Evolutionary conservation across 2,329 filamentous ascomycete species (phyloP).

Genomic region (Aspergillus oerlinghausenensis): DNA sequence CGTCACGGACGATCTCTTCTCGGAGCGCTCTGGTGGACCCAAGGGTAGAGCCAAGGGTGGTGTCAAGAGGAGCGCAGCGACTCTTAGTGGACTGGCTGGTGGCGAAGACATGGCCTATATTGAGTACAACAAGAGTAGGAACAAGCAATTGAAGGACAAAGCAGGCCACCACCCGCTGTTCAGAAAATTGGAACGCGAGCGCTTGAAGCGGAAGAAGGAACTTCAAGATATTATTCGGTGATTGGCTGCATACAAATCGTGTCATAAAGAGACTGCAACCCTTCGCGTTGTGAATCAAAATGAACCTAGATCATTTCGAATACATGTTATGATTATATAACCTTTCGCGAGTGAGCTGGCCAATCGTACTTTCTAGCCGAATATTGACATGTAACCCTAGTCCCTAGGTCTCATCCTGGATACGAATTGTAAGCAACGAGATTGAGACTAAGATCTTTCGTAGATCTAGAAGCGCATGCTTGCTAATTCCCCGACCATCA

Average conservation of each 20-base stretch:
- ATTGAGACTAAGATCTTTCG: neutral
- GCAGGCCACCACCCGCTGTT: conserved; percentile 58
- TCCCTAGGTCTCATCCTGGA: neutral
- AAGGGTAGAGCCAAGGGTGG: conserved; percentile 49
- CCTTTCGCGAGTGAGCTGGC: neutral
- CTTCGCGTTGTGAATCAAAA: neutral
- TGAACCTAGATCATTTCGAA: neutral
- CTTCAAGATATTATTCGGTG: conserved; percentile 27
- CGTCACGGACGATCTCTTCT: conserved; percentile 64
- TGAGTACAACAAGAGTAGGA: conserved; percentile 71
- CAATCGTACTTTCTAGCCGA: neutral
- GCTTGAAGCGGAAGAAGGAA: conserved; percentile 52
- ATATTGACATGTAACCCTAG: neutral
- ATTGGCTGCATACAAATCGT: neutral
- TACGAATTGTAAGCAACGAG: neutral
- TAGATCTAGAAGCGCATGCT: neutral
- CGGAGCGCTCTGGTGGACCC: conserved; percentile 47
- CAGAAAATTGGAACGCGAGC: conserved; percentile 61
- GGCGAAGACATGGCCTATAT: conserved; percentile 97
- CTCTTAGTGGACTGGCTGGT: conserved; percentile 78
- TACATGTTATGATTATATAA: neutral
- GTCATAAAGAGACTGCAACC: neutral
- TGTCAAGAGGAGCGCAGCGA: conserved; percentile 76
- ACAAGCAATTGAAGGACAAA: conserved; percentile 63
- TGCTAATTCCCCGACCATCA: neutral